Evolutionary conservation across 2,329 filamentous ascomycete genomes (phyloP).

Genomic region (Colletotrichum trifolii): DNA sequence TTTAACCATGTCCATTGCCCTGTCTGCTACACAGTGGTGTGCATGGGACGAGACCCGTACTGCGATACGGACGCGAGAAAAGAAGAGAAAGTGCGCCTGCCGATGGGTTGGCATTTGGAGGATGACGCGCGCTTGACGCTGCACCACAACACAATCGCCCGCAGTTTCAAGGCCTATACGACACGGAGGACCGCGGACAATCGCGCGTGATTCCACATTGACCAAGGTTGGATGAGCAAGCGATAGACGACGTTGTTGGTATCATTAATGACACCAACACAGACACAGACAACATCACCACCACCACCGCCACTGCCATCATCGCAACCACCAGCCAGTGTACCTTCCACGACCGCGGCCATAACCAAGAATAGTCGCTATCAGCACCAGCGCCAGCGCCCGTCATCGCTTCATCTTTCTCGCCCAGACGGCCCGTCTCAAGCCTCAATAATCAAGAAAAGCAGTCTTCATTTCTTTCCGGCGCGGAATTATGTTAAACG

Average conservation of each 20-base stretch:
- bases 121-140: constrained; percentile 36
- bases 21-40: too few relatives aligned
- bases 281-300: neutral
- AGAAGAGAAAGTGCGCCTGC: constrained; percentile 1
- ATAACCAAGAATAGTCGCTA: constrained; percentile 15
- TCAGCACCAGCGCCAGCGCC: constrained; percentile 8
- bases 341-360: neutral
- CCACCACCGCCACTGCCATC: neutral
- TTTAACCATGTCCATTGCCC: constrained; percentile 21
- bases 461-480: constrained; percentile 4
- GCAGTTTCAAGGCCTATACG: neutral
- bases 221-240: neutral
- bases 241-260: constrained; percentile 5
- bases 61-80: too few relatives aligned
- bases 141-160: neutral
- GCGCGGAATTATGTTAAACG: neutral
- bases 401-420: constrained; percentile 17
- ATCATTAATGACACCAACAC: constrained; percentile 10
- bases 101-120: constrained; percentile 16
- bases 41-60: too few relatives aligned
- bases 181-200: constrained; percentile 5
- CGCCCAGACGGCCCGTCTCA: constrained; percentile 16
- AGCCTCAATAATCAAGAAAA: constrained; percentile 11
- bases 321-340: neutral
- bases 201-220: constrained; percentile 6